Evolutionary conservation across 768 basidiomycete species (phyloP).

Genomic region (Leucocoprinus leucothites): DNA sequence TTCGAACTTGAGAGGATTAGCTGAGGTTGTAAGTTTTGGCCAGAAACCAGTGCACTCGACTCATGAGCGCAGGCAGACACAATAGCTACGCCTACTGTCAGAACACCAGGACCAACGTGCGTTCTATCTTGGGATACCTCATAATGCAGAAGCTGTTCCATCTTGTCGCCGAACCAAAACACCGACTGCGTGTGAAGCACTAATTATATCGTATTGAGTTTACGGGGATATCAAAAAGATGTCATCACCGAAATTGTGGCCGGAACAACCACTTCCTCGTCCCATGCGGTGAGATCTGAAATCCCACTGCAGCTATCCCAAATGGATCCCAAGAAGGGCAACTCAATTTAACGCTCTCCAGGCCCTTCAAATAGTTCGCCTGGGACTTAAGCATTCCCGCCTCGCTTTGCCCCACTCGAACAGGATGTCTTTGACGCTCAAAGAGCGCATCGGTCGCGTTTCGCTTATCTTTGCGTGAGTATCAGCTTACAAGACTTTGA

Average conservation of each 20-base stretch:
- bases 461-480: slow-evolving; percentile 85
- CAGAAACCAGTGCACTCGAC: not conserved
- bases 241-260: slow-evolving; percentile 3
- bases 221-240: not conserved
- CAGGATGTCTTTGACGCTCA: slow-evolving; percentile 19
- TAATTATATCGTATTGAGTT: too few species aligned
- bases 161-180: not conserved
- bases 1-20: too few species aligned
- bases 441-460: slow-evolving; percentile 47
- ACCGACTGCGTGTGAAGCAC: too few species aligned
- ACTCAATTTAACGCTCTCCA: not conserved
- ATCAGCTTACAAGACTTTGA: not conserved
- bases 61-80: too few species aligned
- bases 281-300: not conserved
- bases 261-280: not conserved
- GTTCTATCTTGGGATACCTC: not conserved
- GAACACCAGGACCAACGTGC: not conserved
- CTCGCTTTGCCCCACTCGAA: not conserved
- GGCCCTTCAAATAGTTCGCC: not conserved
- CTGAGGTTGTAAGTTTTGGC: not conserved
- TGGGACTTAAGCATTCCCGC: not conserved
- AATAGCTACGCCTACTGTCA: not conserved
- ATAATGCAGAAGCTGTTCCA: not conserved
- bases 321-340: not conserved
- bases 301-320: not conserved